A percentile compares a stretch with the other conserved stretches of the same genome.
Evolutionary conservation across 192 early-diverging fungal genomes (phyloP).

Genomic region (Coemansia sp.): DNA sequence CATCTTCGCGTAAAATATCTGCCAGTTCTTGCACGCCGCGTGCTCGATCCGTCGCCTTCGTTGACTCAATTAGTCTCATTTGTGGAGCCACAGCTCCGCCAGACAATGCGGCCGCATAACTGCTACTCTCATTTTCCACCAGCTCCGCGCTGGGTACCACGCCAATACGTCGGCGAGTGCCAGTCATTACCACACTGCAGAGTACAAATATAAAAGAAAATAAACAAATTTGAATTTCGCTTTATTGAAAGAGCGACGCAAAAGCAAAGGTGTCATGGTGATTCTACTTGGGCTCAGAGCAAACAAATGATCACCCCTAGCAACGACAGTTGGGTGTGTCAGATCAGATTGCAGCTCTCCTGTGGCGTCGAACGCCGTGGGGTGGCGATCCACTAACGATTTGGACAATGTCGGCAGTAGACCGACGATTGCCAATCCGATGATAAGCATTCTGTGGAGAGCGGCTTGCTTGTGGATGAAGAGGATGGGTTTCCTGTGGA

Average conservation of each 20-base stretch:
- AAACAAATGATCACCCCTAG: too few species aligned
- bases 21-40: slow-evolving; percentile 42
- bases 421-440: too few species aligned
- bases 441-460: too few species aligned
- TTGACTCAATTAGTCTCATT: slow-evolving; percentile 37
- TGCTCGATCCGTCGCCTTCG: slow-evolving; percentile 43
- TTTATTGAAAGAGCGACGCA: too few species aligned
- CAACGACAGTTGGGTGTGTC: too few species aligned
- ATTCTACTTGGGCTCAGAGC: too few species aligned
- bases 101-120: not conserved
- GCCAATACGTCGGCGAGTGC: slow-evolving; percentile 28
- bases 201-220: slow-evolving; percentile 7
- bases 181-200: slow-evolving; percentile 15
- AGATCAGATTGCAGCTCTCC: too few species aligned
- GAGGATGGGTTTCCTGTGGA: too few species aligned
- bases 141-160: slow-evolving; percentile 35
- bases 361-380: too few species aligned
- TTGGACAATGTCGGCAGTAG: too few species aligned
- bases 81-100: slow-evolving; percentile 25
- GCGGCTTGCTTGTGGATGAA: too few species aligned
- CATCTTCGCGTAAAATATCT: slow-evolving; percentile 39
- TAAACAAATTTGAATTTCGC: not conserved
- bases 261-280: not conserved
- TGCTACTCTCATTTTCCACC: not conserved
- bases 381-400: too few species aligned